Percentiles rank a stretch among this genome's conserved stretches.
Conservation (phyloP, 208 protist genomes). For the Trypanosomatidae sp. region DNA sequence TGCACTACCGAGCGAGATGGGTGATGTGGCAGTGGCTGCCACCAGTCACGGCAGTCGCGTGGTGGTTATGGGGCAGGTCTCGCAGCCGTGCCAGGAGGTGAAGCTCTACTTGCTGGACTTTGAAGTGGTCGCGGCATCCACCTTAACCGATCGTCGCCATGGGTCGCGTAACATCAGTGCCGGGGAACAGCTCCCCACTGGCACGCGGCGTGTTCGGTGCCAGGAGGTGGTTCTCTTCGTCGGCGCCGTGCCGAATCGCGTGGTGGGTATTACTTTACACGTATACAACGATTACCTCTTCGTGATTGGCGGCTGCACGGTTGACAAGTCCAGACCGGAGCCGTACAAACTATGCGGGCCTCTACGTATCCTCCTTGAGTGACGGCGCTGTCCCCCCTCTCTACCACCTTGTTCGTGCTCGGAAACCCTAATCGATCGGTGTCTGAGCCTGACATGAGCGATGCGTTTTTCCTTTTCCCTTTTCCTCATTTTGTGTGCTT, state of each 20-base stretch:
- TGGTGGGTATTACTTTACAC: conserved; percentile 44
- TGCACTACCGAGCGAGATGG: conserved; percentile 25
- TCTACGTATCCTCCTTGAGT: conserved; percentile 25
- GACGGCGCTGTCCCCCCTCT: too few species aligned
- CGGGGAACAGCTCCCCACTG: conserved; percentile 21
- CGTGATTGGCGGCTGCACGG: conserved; percentile 35
- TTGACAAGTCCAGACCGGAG: conserved; percentile 20
- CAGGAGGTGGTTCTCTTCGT: conserved; percentile 39
- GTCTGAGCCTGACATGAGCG: neutral
- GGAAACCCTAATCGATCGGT: neutral
- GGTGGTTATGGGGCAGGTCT: conserved; percentile 39
- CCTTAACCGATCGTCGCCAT: neutral
- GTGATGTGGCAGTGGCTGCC: conserved; percentile 38
- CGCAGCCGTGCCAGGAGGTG: conserved; percentile 26
- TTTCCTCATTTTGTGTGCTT: neutral
- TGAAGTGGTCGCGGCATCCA: neutral
- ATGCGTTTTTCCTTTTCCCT: neutral
- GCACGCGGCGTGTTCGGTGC: conserved; percentile 34
- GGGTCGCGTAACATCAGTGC: conserved; percentile 1
- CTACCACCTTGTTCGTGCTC: neutral
- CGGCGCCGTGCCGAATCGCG: conserved; percentile 37
- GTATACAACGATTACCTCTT: conserved; percentile 51
- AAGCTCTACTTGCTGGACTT: conserved; percentile 43
- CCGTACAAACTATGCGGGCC: conserved; percentile 26
- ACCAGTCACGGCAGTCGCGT: conserved; percentile 27